Conservation (phyloP, 495 filamentous ascomycete species). For the Cryomyces minteri region DNA sequence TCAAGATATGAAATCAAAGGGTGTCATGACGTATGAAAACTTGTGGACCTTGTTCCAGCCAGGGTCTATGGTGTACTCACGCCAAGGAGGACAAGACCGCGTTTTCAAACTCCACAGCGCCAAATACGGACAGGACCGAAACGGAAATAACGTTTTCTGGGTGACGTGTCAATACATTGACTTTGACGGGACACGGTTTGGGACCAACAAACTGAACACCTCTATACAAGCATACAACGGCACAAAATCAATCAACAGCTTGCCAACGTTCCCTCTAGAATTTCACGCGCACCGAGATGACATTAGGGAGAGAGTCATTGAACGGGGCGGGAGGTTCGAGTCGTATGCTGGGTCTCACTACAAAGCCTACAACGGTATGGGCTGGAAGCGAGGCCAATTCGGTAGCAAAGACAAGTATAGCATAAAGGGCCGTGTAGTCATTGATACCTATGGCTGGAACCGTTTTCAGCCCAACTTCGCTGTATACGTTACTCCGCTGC, state of each 20-base stretch:
- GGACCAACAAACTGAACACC: slow-evolving; percentile 24
- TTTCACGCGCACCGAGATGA: slow-evolving; percentile 30
- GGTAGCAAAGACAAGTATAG: slow-evolving; percentile 24
- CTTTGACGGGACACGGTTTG: slow-evolving; percentile 40
- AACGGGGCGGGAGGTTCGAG: slow-evolving; percentile 21
- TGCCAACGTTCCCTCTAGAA: slow-evolving; percentile 36
- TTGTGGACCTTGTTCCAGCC: slow-evolving; percentile 38
- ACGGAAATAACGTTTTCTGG: slow-evolving; percentile 16
- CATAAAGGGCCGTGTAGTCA: slow-evolving; percentile 35
- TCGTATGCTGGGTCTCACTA: slow-evolving; percentile 40
- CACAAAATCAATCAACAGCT: slow-evolving; percentile 32
- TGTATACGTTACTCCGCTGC: slow-evolving; percentile 12
- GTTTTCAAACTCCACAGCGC: slow-evolving; percentile 20
- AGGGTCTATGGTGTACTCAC: slow-evolving; percentile 22
- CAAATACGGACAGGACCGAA: slow-evolving; percentile 15
- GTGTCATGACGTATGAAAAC: slow-evolving; percentile 39
- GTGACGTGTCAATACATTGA: slow-evolving; percentile 31
- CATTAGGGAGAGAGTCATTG: slow-evolving; percentile 17
- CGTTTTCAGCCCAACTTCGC: slow-evolving; percentile 20
- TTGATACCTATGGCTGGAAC: slow-evolving; percentile 30
- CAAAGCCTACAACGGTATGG: slow-evolving; percentile 37
- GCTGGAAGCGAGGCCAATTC: slow-evolving; percentile 15
- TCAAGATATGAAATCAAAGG: slow-evolving; percentile 36
- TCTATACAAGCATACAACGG: slow-evolving; percentile 33
- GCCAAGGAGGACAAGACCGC: slow-evolving; percentile 19